Conservation (phyloP, 2,329 filamentous ascomycete species). For the Curvularia hawaiiensis region DNA sequence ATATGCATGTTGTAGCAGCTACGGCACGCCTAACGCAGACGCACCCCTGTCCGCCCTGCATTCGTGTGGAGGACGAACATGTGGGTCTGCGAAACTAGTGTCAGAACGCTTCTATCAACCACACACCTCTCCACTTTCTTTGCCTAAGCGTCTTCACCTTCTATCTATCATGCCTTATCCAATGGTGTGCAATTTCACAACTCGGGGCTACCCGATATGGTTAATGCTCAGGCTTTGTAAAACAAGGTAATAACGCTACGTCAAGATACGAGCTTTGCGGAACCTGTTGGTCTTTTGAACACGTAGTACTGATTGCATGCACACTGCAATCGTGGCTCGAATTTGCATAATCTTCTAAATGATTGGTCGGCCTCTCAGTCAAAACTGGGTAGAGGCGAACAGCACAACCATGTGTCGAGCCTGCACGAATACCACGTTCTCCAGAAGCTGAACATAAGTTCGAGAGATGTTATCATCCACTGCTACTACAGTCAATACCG, state of each 20-base stretch:
- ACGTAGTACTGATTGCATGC: neutral
- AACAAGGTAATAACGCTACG: constrained; percentile 6
- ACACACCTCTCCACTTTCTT: neutral
- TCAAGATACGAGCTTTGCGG: constrained; percentile 8
- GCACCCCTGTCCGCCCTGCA: constrained; percentile 1
- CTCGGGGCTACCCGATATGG: neutral
- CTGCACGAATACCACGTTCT: neutral
- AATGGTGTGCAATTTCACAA: neutral
- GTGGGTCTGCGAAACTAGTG: constrained; percentile 10
- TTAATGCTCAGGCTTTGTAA: constrained; percentile 1
- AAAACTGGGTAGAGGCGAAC: neutral
- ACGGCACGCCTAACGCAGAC: constrained; percentile 9
- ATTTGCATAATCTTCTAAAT: neutral
- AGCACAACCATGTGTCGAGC: neutral
- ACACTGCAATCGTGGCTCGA: neutral
- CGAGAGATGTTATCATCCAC: neutral
- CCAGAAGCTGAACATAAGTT: neutral
- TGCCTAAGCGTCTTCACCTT: neutral
- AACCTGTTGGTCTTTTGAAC: neutral
- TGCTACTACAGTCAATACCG: neutral
- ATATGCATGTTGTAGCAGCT: constrained; percentile 7
- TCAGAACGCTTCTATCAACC: neutral
- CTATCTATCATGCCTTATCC: neutral
- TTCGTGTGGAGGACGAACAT: constrained; percentile 12
- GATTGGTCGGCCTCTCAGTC: neutral